Evolutionary conservation across 2,329 filamentous ascomycete species (phyloP).

Genomic region (Trichoderma hamatum): DNA sequence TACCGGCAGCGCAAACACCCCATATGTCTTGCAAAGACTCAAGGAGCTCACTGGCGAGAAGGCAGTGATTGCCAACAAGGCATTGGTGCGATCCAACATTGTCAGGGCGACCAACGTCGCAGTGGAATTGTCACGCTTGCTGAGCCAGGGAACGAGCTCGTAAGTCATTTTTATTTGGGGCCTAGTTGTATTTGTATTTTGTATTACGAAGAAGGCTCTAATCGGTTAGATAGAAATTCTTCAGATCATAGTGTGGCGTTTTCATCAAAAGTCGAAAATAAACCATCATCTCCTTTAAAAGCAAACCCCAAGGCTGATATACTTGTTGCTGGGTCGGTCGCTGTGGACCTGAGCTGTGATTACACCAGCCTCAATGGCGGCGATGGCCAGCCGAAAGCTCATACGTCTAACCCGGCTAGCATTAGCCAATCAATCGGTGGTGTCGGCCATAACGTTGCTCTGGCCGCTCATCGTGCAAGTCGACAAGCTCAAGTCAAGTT

Average conservation of each 20-base stretch:
- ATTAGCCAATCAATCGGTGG: conserved; percentile 87
- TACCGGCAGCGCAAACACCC: conserved; percentile 78
- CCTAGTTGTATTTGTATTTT: conserved; percentile 23
- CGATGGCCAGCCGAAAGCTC: conserved; percentile 52
- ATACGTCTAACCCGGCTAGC: conserved; percentile 83
- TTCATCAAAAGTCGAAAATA: conserved; percentile 24
- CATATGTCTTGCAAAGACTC: conserved; percentile 78
- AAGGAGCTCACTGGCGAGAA: conserved; percentile 73
- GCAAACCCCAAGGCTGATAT: conserved; percentile 58
- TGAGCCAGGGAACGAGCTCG: conserved; percentile 40
- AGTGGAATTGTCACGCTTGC: conserved; percentile 53
- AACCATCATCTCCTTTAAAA: conserved; percentile 25
- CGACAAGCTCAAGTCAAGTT: conserved; percentile 66
- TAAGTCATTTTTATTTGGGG: conserved; percentile 38
- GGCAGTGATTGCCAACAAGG: conserved; percentile 74
- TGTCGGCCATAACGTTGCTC: conserved; percentile 88
- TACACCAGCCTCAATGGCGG: conserved; percentile 48
- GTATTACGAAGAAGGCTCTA: conserved; percentile 38
- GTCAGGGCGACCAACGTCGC: conserved; percentile 58
- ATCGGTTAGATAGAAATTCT: conserved; percentile 42
- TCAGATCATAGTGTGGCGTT: conserved; percentile 28
- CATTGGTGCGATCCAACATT: conserved; percentile 59
- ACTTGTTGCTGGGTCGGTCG: conserved; percentile 88
- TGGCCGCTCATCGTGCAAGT: conserved; percentile 73
- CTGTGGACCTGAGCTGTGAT: conserved; percentile 85